Evolutionary conservation across 495 filamentous ascomycete species (phyloP), one percentile per base, ranked within the genome.

Genomic region (Pyrenula aspistea): DNA sequence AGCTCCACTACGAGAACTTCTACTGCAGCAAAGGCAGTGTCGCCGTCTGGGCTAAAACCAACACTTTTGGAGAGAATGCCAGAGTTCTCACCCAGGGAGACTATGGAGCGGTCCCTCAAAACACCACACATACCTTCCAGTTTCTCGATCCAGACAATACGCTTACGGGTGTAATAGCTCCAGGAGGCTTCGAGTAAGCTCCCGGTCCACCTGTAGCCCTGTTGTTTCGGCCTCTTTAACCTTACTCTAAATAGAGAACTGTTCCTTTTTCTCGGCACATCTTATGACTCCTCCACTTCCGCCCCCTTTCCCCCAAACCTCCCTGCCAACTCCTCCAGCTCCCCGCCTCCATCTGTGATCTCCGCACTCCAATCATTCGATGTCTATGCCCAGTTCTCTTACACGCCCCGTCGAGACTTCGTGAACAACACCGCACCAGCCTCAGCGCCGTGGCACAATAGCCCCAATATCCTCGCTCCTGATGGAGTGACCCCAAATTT

Each of bases 61-160:
- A 62, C 15, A 53, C 62, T 20, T 55, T 22, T 0, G 63, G 64
- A 52, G 71, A 75, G 24, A 57, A 71, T 31, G 64, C 65, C 2
- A 67, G 73, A 12, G 49, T 75, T 0, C 54, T 77, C 15, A 63
- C 62, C 0, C 62, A 62, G 21, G 72, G 74, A 8, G 74, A 75
- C 49, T 72, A 70, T 57, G 71, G 73, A 12, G 67, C 71, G 0
- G 70, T 75, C 0, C 59, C 67, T 0, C 59, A 63, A 22, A 71
- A 74, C 56, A 73, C 73, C 3, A 74, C 71, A 2, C 74, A 75
- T 54, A 77, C 71, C 1, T 75, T 75, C 56, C 68, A 71, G 51
- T 68, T 75, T 36, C 53, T 74, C 2, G 74, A 77, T 25, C 68
- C 72, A 10, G 72, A 77, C 53, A 73, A 70, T 1, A 69, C 74